phyloP scores from a whole-genome alignment of 2,329 filamentous ascomycete genomes.

The Periconia sp. region DNA sequence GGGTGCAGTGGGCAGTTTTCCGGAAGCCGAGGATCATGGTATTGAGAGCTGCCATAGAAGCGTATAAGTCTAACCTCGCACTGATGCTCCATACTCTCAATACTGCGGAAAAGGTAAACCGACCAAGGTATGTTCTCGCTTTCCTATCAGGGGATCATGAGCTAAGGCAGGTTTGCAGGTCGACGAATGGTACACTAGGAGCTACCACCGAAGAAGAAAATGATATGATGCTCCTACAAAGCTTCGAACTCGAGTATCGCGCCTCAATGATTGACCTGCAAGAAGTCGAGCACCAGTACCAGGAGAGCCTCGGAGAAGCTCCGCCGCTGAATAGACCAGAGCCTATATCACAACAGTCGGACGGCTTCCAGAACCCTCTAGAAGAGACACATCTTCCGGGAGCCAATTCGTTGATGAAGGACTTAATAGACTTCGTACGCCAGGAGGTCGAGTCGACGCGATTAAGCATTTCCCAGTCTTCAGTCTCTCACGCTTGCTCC shows the following conservation, averaged over 20 bases:
- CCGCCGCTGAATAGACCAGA: background rate
- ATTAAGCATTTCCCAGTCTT: too few relatives aligned
- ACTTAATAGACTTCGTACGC: slow-evolving; percentile 7
- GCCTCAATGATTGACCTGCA: slow-evolving; percentile 22
- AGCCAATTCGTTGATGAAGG: background rate
- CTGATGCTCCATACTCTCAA: slow-evolving; percentile 27
- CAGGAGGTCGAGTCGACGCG: slow-evolving; percentile 17
- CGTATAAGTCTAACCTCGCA: slow-evolving; percentile 27
- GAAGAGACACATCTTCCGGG: background rate
- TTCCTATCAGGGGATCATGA: background rate
- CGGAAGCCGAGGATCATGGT: slow-evolving; percentile 25
- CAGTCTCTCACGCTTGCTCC: slow-evolving; percentile 11
- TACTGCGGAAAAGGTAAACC: slow-evolving; percentile 24
- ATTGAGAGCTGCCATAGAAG: slow-evolving; percentile 25
- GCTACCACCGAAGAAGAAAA: slow-evolving; percentile 15
- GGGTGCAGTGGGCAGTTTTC: slow-evolving; percentile 25
- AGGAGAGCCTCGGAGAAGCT: slow-evolving; percentile 4
- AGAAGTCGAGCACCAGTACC: slow-evolving; percentile 14
- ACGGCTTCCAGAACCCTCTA: background rate
- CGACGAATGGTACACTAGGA: background rate
- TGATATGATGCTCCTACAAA: slow-evolving; percentile 18
- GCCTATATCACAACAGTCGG: background rate
- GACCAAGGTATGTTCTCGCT: slow-evolving; percentile 11
- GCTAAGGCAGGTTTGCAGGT: slow-evolving; percentile 4
- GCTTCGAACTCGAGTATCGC: slow-evolving; percentile 20